Evolutionary conservation across 257 asterid species (phyloP), one percentile per base, ranked within the genome.

Genomic region (Striga asiatica): DNA sequence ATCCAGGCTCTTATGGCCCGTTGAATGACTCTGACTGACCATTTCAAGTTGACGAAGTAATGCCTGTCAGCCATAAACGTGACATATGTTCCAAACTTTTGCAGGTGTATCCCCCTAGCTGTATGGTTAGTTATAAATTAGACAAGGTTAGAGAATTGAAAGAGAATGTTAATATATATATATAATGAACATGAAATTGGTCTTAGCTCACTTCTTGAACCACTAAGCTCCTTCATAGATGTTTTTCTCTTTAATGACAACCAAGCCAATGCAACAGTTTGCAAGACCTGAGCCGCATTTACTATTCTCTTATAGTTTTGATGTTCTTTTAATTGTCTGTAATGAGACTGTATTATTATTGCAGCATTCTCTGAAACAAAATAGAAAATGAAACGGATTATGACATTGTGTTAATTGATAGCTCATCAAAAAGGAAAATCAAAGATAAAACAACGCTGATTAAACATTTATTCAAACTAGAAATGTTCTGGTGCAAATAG

Each of bases 331-430:
- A 70, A 56, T 43, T 77, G 77, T 62, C 85, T 84, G 50, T 74
- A 78, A 59, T 77, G 83, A 71, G 93, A 79, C 69, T 91, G 98
- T 63, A 91, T 80, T 28, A 87, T 75, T 62, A 62, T 80, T 28
- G 98, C 94, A 70, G 98, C 98, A 76, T 82, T 82, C 68, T 76
- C 98, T 91, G 87, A 38, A 65, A 68, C 52, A 60, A 57, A 24
- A 41, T n/a, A n/a, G n/a, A 53, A 34, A 56, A 21, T 64, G 60
- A 46, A 11, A 41, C n/a, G 28, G 46, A 70, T 66, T 62, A 60
- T 51, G 46, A 65, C 12, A 53, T 19, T 45, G 51, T 32, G 58
- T 23, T 25, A 20, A 66, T 14, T 25, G 46, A 27, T 28, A 11
- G 50, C 31, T 22, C 39, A 24, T 27, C 32, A 20, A 12, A 8